Conservation (phyloP, 2,329 filamentous ascomycete species). For the Ceratocystis cacaofunesta region DNA sequence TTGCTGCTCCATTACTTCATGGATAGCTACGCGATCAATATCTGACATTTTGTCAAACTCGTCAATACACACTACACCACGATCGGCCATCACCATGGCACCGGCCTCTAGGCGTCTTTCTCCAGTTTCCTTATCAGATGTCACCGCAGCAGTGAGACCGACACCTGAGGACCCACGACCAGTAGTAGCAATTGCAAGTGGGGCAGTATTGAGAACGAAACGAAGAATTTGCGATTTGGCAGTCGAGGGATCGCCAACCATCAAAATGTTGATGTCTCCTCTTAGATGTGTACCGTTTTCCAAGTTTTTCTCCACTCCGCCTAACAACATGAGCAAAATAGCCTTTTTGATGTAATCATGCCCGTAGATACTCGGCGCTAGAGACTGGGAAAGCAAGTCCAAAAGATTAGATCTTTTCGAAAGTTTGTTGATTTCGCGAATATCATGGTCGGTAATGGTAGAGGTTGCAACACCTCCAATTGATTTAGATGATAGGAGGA, state of each 20-base stretch:
- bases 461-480: constrained; percentile 86
- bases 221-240: constrained; percentile 96
- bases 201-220: constrained; percentile 93
- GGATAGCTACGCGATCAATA: constrained; percentile 91
- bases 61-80: constrained; percentile 95
- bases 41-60: constrained; percentile 99
- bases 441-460: constrained; percentile 87
- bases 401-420: constrained; percentile 90
- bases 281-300: constrained; percentile 95
- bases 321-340: constrained; percentile 83
- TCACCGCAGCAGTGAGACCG: constrained; percentile 92
- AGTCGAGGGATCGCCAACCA: constrained; percentile 97
- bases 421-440: constrained; percentile 96
- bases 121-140: constrained; percentile 91
- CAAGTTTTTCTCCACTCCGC: constrained; percentile 95
- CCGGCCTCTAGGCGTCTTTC: constrained; percentile 89
- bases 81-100: constrained; percentile 95
- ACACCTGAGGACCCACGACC: constrained; percentile 94
- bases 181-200: constrained; percentile 89
- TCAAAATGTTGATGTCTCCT: constrained; percentile 97
- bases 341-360: constrained; percentile 98
- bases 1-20: constrained; percentile 99
- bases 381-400: constrained; percentile 78
- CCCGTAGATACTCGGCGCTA: constrained; percentile 92
- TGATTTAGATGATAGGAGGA: constrained; percentile 87